Conservation (phyloP, 225 moss, liverwort and hornwort species). For the Ulota crispa region DNA sequence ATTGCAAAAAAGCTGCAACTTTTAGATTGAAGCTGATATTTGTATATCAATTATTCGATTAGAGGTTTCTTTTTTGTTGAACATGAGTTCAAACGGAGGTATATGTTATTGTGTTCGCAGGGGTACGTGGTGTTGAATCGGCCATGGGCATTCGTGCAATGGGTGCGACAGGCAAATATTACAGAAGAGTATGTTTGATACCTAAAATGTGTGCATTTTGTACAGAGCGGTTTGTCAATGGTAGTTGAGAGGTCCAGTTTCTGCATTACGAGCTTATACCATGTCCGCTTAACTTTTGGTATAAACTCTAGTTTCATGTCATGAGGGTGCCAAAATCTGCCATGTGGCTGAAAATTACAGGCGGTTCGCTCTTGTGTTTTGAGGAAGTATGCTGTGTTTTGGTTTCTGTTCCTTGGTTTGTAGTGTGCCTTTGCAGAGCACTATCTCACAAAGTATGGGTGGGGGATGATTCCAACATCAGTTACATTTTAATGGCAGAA, state of each 20-base stretch:
- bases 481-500: constrained; percentile 94
- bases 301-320: background rate
- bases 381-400: background rate
- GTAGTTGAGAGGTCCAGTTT: background rate
- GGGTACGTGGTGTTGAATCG: constrained; percentile 92
- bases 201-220: constrained; percentile 15
- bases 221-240: background rate
- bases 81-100: background rate
- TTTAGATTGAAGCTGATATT: background rate
- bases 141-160: constrained; percentile 98
- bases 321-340: background rate
- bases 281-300: constrained; percentile 5
- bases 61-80: background rate
- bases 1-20: background rate
- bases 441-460: constrained; percentile 25
- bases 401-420: constrained; percentile 8
- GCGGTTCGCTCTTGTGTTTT: background rate
- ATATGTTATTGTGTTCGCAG: constrained; percentile 38
- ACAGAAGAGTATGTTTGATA: constrained; percentile 80
- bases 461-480: constrained; percentile 33
- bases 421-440: background rate
- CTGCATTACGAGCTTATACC: background rate
- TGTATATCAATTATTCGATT: background rate
- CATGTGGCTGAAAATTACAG: background rate
- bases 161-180: constrained; percentile 69